Evolutionary conservation across 805 yeast species (phyloP).

Genomic region (Monosporozyma solicola): DNA sequence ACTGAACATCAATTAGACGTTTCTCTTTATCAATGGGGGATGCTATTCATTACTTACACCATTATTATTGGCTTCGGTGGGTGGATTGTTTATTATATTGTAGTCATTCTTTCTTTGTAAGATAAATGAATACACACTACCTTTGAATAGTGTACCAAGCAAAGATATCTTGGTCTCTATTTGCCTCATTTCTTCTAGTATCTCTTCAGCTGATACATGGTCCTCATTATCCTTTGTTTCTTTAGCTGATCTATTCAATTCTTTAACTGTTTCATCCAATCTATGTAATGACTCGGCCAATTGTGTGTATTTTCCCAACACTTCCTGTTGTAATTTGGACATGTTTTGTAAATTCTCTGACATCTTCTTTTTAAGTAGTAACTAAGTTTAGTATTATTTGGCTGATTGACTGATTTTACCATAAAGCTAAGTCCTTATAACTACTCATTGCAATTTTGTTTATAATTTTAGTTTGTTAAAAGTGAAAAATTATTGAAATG

Average conservation of each 20-base stretch:
- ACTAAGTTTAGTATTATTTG: not conserved
- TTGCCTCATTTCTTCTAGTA: conserved; percentile 44
- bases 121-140: conserved; percentile 60
- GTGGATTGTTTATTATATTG: conserved; percentile 2
- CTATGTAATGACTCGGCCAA: conserved; percentile 22
- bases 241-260: conserved; percentile 11
- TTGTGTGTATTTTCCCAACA: conserved; percentile 22
- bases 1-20: not conserved
- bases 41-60: conserved; percentile 10
- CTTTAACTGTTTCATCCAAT: conserved; percentile 22
- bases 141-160: conserved; percentile 57
- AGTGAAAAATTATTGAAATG: not conserved
- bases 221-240: not conserved
- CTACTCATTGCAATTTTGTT: not conserved
- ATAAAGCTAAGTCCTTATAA: not conserved
- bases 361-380: not conserved
- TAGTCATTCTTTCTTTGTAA: conserved; percentile 37
- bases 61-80: not conserved
- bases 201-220: conserved; percentile 25
- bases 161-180: conserved; percentile 56
- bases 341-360: not conserved
- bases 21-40: not conserved
- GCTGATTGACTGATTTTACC: not conserved
- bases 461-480: not conserved
- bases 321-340: conserved; percentile 20